phyloP scores from a whole-genome alignment of 768 basidiomycete species.

The Gautieria morchelliformis region DNA sequence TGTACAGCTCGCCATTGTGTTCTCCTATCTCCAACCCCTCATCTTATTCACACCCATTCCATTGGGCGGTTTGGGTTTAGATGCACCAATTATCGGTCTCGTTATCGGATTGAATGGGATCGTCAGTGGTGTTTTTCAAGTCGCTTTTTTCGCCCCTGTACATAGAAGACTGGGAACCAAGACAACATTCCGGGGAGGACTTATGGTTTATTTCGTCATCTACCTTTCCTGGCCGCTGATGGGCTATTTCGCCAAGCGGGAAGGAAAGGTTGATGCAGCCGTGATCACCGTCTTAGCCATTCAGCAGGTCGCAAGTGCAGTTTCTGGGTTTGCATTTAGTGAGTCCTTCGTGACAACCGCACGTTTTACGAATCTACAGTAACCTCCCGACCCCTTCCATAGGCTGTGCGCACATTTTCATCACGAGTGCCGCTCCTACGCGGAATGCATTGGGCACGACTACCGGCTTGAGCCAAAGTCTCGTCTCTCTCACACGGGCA shows the following conservation, averaged over 20 bases:
- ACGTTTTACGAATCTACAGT: background rate
- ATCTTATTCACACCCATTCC: constrained; percentile 25
- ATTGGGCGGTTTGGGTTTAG: constrained; percentile 28
- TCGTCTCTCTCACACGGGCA: background rate
- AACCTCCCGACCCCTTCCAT: background rate
- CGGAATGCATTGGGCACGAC: too few species aligned
- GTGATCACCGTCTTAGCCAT: background rate
- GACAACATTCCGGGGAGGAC: background rate
- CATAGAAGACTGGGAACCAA: constrained; percentile 27
- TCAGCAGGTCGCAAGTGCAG: background rate
- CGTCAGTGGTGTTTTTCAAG: constrained; percentile 29
- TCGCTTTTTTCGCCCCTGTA: constrained; percentile 26
- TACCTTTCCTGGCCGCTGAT: background rate
- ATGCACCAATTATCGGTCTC: constrained; percentile 28
- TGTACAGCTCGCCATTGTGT: constrained; percentile 9
- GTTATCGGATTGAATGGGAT: constrained; percentile 27
- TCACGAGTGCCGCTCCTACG: too few species aligned
- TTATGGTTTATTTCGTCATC: background rate
- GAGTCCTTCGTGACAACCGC: background rate
- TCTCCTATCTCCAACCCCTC: constrained; percentile 23
- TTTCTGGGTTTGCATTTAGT: background rate
- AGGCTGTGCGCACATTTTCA: constrained; percentile 1
- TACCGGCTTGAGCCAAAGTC: background rate
- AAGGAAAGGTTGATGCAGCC: background rate
- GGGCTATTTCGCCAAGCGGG: too few species aligned